Evolutionary conservation across 139 green algal species (phyloP).

Genomic region (Dunaliella sp.): DNA sequence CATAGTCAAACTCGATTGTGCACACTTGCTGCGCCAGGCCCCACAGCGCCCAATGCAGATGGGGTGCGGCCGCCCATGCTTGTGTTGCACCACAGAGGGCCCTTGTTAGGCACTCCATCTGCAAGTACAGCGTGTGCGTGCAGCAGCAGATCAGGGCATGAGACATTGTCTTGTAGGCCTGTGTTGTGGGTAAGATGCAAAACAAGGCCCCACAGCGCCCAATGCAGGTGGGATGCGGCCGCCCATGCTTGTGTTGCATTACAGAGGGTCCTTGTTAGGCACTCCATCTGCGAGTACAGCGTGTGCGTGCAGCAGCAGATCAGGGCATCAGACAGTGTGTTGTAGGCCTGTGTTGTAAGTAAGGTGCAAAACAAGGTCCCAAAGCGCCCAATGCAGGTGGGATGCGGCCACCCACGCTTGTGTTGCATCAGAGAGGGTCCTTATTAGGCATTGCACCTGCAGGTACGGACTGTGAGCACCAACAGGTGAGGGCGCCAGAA

Average conservation of each 20-base stretch:
- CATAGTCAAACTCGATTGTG: slow-evolving; percentile 57
- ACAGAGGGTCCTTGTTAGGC: not conserved
- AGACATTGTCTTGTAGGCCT: too few relatives aligned
- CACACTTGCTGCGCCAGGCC: slow-evolving; percentile 49
- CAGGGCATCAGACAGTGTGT: too few relatives aligned
- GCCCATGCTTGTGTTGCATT: slow-evolving; percentile 36
- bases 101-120: not conserved
- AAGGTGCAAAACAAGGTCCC: too few relatives aligned
- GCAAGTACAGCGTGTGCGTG: too few relatives aligned
- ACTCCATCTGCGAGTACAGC: not conserved
- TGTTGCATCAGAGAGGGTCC: slow-evolving; percentile 16
- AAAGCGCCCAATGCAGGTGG: slow-evolving; percentile 68
- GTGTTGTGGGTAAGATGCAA: too few relatives aligned
- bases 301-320: too few relatives aligned
- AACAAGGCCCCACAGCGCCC: slow-evolving; percentile 68
- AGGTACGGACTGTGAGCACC: too few relatives aligned
- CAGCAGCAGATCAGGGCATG: too few relatives aligned
- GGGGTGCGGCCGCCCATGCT: slow-evolving; percentile 48
- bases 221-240: slow-evolving; percentile 57
- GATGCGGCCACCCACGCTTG: slow-evolving; percentile 44
- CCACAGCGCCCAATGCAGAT: slow-evolving; percentile 69
- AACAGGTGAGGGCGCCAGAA: too few relatives aligned
- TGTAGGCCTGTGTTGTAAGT: too few relatives aligned
- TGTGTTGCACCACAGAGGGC: slow-evolving; percentile 16
- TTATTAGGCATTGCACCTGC: not conserved